A percentile compares a stretch with the other conserved stretches of the same genome.
phyloP scores from a whole-genome alignment of 2,329 filamentous ascomycete species.

The Verticillium klebahnii region DNA sequence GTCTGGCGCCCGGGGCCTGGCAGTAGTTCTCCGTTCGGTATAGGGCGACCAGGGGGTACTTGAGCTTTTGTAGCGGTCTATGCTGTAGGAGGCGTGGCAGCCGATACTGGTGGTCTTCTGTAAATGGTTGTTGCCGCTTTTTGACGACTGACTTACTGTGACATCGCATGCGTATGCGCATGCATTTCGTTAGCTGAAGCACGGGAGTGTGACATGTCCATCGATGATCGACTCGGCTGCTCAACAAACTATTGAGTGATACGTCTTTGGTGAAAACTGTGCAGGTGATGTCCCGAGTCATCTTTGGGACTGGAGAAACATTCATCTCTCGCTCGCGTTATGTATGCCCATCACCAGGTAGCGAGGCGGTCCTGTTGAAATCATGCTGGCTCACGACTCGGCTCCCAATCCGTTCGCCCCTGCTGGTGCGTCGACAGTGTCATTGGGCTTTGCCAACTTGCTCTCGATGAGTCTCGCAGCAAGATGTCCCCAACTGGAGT shows the following conservation, averaged over 20 bases:
- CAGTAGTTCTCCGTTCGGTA: neutral
- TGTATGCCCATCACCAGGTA: too few species aligned
- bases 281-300: too few species aligned
- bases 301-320: too few species aligned
- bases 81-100: conserved; percentile 1
- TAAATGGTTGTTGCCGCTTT: neutral
- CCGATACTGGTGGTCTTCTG: neutral
- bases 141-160: neutral
- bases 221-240: neutral
- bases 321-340: too few species aligned
- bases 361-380: too few species aligned
- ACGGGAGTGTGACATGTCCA: neutral
- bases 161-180: neutral
- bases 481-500: neutral
- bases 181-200: neutral
- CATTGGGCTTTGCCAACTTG: neutral
- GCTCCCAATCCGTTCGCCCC: too few species aligned
- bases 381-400: too few species aligned
- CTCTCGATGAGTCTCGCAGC: neutral
- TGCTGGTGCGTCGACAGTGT: neutral
- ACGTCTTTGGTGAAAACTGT: too few species aligned
- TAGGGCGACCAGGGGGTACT: conserved; percentile 6
- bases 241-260: too few species aligned
- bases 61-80: conserved; percentile 6
- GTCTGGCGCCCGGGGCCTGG: neutral